Conservation (phyloP, 202 grass and related monocot species). For the Digitaria exilis region DNA sequence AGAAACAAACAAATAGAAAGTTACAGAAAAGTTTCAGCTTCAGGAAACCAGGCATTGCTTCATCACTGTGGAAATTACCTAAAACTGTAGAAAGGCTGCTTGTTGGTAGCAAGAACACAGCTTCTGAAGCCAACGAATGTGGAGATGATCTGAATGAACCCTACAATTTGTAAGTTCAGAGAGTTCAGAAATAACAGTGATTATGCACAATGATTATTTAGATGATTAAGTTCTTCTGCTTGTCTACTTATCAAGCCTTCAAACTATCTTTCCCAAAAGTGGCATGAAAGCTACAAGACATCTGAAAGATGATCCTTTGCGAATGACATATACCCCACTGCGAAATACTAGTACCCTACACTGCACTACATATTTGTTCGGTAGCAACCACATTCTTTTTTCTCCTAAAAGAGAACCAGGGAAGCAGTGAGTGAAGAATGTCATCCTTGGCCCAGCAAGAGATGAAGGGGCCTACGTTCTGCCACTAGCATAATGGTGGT, state of each 20-base stretch:
- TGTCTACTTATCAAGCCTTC: conserved; percentile 7
- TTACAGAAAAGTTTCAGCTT: conserved; percentile 20
- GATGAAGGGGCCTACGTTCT: conserved; percentile 42
- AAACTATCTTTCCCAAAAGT: conserved; percentile 32
- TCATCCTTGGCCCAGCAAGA: conserved; percentile 38
- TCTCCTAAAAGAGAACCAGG: conserved; percentile 21
- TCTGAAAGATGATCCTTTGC: conserved; percentile 46
- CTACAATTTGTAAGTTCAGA: conserved; percentile 27
- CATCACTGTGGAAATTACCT: conserved; percentile 39
- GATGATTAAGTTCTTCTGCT: conserved; percentile 12
- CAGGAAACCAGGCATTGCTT: conserved; percentile 15
- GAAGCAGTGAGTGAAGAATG: conserved; percentile 43
- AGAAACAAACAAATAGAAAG: background rate
- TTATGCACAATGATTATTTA: conserved; percentile 2
- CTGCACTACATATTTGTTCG: conserved; percentile 34
- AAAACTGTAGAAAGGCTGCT: conserved; percentile 2
- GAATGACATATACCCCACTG: conserved; percentile 47
- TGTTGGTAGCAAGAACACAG: conserved; percentile 24
- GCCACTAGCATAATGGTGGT: conserved; percentile 36
- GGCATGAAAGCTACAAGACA: conserved; percentile 30
- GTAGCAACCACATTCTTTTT: conserved; percentile 38
- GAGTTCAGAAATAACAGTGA: conserved; percentile 37
- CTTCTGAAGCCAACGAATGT: conserved; percentile 11
- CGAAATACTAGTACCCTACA: conserved; percentile 45
- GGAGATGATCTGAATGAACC: conserved; percentile 18